Base-by-base conservation (phyloP, 2,329 filamentous ascomycete genomes). In the Ascochyta koolunga region DNA sequence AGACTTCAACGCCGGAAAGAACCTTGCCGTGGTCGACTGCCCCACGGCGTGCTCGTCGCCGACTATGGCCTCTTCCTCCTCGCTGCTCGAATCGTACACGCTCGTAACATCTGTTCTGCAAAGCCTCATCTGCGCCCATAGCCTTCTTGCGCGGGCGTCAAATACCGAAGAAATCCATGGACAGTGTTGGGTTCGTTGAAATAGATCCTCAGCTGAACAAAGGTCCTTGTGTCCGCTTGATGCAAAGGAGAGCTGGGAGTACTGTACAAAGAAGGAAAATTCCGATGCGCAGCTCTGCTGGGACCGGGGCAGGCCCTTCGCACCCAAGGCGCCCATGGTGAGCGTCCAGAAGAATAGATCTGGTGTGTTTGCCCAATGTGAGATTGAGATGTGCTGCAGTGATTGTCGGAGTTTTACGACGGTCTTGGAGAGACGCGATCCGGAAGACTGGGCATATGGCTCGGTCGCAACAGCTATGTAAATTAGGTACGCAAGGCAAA, bases 301-400 rank as follows among this genome's bases (percentile, higher is more conserved):
- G 5, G 27, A 54, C 59, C 46, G 27, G 42, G 24, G 32, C 56
- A 50, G n/a, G n/a, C 29, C 39, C 9, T 56, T 57, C 24, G 67
- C 62, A 7, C 62, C 70, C 9, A 71, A 35, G 4, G 62, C 62
- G 10, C 69, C 70, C 56, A 73, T 66, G 0, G 69, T 70, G 1
- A 70, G 35, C 21, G 59, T 64, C 70, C 70, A 73, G 21, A 71
- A 58, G 13, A 71, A 48, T 0, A 70, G 40, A 41, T 68, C 64
- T 1, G 62, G 59, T 1, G 60, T 51, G 5, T 56, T 58, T 18
- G 41, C 42, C 69, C 69, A 73, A 5, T 46, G 35, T n/a, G 56
- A 48, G 3, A 62, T 38, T 8, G 60, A 54, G 2, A 47, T 47
- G 49, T 47, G 54, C 31, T 59, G 47, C 8, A 72, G 45, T 0